Base-by-base conservation (phyloP, 108 stramenopile species). In the Pseudonitzschia multiseries region DNA sequence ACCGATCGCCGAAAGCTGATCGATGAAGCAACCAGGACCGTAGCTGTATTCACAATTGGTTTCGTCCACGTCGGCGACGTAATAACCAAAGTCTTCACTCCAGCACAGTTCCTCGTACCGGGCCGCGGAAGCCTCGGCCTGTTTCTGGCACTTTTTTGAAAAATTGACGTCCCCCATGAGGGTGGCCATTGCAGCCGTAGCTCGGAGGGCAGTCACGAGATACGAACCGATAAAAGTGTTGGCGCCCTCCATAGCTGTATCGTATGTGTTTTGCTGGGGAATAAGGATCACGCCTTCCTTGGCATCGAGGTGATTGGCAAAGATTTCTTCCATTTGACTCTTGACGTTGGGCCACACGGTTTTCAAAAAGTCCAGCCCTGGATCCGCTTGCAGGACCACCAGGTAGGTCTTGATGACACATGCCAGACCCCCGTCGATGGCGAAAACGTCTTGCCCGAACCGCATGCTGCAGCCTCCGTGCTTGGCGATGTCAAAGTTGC, bases 371-470 rank as follows among this genome's bases (percentile, higher is more conserved):
- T 59, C 40, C 13, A 71, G 36, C 41, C 36, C 32, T 14, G 70
- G 57, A 60, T 71, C 70, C 36, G 70, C 36, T 46, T 71, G 70
- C 44, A 10, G 33, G 8, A 71, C 70, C 42, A 71, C 70, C 42
- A 71, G 26, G 40, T 71, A 71, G n/a, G 44, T 43, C 36, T 71
- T 71, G 31, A 71, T 71, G 41, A 71, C 57, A 21, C 70, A 71
- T 20, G 70, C 70, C 27, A 71, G 40, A 8, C 26, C 42, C 17
- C 70, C 70, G 41, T 71, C 70, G 41, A 71, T 60, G n/a, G 70
- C 70, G 44, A 71, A 71, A 4, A 14, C 59, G n/a, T 33, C 0
- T 13, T 40, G 15, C n/a, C 61, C 61, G 40, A 71, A 71, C 2
- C 57, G 36, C 33, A 61, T 60, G 32, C 32, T 40, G 36, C 70